Evolutionary conservation across 805 yeast species (phyloP).

Genomic region (Candida montana): DNA sequence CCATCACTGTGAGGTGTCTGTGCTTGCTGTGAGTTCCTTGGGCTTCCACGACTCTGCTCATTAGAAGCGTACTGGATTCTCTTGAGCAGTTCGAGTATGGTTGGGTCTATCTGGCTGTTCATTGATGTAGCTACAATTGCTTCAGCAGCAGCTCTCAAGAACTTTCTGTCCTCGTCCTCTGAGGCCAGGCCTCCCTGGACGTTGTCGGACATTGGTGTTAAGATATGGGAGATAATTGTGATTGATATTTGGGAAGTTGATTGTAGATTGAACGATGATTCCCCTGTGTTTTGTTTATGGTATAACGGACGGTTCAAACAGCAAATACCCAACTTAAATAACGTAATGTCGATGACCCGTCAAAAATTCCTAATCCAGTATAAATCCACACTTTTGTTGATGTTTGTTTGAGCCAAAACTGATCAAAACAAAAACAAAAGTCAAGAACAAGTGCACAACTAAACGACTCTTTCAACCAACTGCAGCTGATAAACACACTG

Average conservation of each 20-base stretch:
- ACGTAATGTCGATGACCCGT: background rate
- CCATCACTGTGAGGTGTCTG: too few relatives aligned
- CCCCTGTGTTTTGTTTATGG: too few relatives aligned
- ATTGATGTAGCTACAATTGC: slow-evolving; percentile 51
- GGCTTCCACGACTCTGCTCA: slow-evolving; percentile 2
- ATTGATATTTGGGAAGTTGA: too few relatives aligned
- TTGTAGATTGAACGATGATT: too few relatives aligned
- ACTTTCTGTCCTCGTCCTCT: slow-evolving; percentile 45
- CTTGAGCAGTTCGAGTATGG: slow-evolving; percentile 51
- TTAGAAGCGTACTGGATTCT: slow-evolving; percentile 48
- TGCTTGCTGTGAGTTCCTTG: background rate
- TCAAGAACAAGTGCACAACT: too few relatives aligned
- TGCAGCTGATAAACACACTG: too few relatives aligned
- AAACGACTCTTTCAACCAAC: too few relatives aligned
- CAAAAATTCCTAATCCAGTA: background rate
- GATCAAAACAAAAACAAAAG: too few relatives aligned
- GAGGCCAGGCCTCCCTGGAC: background rate
- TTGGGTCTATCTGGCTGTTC: slow-evolving; percentile 51
- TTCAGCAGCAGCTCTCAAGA: slow-evolving; percentile 55
- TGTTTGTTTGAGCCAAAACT: too few relatives aligned
- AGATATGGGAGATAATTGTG: background rate
- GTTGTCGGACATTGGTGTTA: background rate
- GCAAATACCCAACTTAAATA: background rate
- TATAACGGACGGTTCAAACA: too few relatives aligned
- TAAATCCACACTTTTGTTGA: background rate